Evolutionary conservation across 192 early-diverging fungal genomes (phyloP).

Genomic region (Coemansia sp.): DNA sequence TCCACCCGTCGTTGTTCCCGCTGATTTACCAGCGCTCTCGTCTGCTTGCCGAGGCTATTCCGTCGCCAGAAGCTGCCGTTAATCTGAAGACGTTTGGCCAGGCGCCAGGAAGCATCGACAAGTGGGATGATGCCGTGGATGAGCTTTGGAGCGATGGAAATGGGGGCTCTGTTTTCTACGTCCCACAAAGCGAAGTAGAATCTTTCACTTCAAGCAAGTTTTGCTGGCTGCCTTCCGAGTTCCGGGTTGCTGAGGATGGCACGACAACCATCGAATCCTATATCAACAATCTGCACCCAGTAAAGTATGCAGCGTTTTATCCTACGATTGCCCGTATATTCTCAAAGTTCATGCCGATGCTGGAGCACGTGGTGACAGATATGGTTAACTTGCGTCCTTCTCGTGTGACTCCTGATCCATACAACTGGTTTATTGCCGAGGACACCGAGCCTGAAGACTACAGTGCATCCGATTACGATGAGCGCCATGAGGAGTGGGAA

Average conservation of each 20-base stretch:
- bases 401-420: conserved; percentile 17
- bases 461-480: conserved; percentile 18
- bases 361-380: conserved; percentile 57
- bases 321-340: conserved; percentile 55
- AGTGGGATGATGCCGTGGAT: conserved; percentile 15
- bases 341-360: conserved; percentile 60
- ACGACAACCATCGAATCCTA: conserved; percentile 56
- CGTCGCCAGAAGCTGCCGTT: conserved; percentile 24
- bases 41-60: conserved; percentile 21
- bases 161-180: background rate
- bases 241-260: conserved; percentile 55
- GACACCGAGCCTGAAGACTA: conserved; percentile 12
- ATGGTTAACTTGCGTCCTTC: conserved; percentile 5
- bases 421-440: conserved; percentile 20
- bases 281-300: conserved; percentile 74
- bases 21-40: conserved; percentile 33
- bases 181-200: background rate
- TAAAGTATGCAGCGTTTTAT: conserved; percentile 54
- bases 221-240: conserved; percentile 68
- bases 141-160: background rate
- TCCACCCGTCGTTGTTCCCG: conserved; percentile 57
- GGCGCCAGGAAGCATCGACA: conserved; percentile 10
- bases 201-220: conserved; percentile 11
- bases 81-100: conserved; percentile 29
- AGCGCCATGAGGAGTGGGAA: conserved; percentile 22